phyloP scores from a whole-genome alignment of 345 rosid species.

The Hirschfeldia incana region DNA sequence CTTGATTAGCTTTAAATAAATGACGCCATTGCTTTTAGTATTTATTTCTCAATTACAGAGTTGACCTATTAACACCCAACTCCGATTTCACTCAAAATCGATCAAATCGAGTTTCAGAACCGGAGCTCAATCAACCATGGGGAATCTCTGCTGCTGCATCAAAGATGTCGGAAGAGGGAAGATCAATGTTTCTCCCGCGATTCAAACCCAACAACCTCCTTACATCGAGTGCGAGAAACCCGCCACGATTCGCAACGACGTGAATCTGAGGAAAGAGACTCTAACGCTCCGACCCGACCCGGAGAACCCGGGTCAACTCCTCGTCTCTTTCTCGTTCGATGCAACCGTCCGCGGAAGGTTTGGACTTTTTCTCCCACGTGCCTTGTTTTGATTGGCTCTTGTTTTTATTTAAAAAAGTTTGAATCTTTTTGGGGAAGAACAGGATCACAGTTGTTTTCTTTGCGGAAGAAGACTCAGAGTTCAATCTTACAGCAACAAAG shows the following conservation, averaged over 20 bases:
- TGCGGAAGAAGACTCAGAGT: slow-evolving; percentile 56
- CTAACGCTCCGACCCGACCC: slow-evolving; percentile 58
- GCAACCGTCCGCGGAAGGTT: slow-evolving; percentile 72
- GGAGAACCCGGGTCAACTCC: slow-evolving; percentile 54
- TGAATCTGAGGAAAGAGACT: slow-evolving; percentile 71
- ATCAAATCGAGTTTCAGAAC: no score
- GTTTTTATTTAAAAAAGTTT: background rate
- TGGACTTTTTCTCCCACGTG: background rate
- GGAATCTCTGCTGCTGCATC: background rate
- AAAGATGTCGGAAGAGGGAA: background rate
- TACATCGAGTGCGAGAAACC: slow-evolving; percentile 69
- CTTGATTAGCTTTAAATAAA: background rate
- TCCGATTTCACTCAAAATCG: background rate
- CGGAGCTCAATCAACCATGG: background rate
- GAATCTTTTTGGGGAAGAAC: slow-evolving; percentile 9
- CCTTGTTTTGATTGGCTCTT: background rate
- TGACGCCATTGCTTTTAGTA: background rate
- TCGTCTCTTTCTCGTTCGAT: slow-evolving; percentile 76
- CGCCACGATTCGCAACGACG: slow-evolving; percentile 66
- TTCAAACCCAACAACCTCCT: slow-evolving; percentile 19
- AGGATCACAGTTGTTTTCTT: slow-evolving; percentile 76
- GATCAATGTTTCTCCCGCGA: no score
- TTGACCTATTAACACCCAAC: background rate
- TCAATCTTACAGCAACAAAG: slow-evolving; percentile 55
- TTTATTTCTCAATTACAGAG: no score